Percentiles rank a stretch among this genome's conserved stretches.
Conservation (phyloP, 1,284 basidiomycete species). For the Microbotryum silenes-acaulis region DNA sequence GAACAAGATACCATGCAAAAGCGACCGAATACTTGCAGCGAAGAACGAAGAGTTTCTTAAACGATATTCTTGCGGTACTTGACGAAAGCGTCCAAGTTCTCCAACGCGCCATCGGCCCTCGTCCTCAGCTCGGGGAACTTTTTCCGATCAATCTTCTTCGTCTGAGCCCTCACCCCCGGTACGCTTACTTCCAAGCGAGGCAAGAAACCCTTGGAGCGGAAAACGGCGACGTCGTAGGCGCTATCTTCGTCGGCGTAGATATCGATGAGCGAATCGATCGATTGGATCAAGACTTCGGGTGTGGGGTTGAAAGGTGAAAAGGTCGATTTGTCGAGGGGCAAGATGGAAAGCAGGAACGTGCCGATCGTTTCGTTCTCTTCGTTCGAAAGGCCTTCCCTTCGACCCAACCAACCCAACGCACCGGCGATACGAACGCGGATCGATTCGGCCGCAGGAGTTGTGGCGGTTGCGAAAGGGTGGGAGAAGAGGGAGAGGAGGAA, state of each 20-base stretch:
- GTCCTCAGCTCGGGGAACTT: constrained; percentile 44
- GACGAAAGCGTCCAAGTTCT: constrained; percentile 83
- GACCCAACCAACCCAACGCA: constrained; percentile 69
- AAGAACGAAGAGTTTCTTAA: not conserved
- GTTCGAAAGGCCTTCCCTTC: constrained; percentile 53
- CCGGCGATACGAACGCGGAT: constrained; percentile 48
- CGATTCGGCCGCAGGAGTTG: constrained; percentile 25
- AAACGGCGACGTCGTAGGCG: constrained; percentile 70
- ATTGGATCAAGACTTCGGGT: constrained; percentile 70
- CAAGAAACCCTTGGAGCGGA: constrained; percentile 56
- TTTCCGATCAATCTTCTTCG: constrained; percentile 47
- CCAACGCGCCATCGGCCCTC: constrained; percentile 48
- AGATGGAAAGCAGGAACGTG: constrained; percentile 10
- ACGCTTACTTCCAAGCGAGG: constrained; percentile 50
- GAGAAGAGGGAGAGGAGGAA: constrained; percentile 23
- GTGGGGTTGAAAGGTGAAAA: constrained; percentile 52
- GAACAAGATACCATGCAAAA: not conserved
- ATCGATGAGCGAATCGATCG: constrained; percentile 79
- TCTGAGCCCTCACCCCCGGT: constrained; percentile 52
- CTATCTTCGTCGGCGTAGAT: constrained; percentile 85
- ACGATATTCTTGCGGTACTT: constrained; percentile 63
- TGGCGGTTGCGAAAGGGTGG: constrained; percentile 18
- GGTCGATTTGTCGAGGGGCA: constrained; percentile 50
- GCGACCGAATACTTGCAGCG: not conserved
- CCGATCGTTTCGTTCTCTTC: constrained; percentile 58